phyloP scores from a whole-genome alignment of 495 filamentous ascomycete species.

The Aspergillus bridgeri region DNA sequence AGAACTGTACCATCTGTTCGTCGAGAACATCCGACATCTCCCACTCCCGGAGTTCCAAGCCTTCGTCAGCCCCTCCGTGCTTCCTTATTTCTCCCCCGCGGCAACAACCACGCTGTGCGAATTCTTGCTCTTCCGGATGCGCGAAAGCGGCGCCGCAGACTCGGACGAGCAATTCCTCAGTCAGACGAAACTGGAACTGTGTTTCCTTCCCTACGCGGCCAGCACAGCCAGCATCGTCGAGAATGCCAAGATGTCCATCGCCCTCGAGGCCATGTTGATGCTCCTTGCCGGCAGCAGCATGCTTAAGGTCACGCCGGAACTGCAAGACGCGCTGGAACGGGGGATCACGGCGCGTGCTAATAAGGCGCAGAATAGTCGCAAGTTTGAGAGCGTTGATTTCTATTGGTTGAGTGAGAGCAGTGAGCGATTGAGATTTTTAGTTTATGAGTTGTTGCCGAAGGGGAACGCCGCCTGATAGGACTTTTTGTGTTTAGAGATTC shows the following conservation, averaged over 20 bases:
- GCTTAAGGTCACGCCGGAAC: conserved; percentile 39
- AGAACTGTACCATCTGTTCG: conserved; percentile 66
- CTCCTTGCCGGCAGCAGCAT: conserved; percentile 45
- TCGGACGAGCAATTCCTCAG: conserved; percentile 49
- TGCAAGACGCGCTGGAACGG: conserved; percentile 53
- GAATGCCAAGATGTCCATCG: conserved; percentile 76
- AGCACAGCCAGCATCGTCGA: conserved; percentile 58
- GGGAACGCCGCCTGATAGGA: too few relatives aligned
- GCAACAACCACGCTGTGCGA: conserved; percentile 62
- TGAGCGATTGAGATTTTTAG: conserved; percentile 35
- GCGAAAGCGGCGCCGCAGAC: conserved; percentile 54
- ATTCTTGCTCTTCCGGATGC: conserved; percentile 58
- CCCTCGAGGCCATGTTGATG: conserved; percentile 69
- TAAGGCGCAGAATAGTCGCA: conserved; percentile 42
- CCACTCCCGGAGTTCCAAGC: conserved; percentile 68
- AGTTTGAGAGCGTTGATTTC: conserved; percentile 37
- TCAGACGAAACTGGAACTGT: conserved; percentile 56
- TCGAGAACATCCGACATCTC: conserved; percentile 61
- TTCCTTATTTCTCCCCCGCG: conserved; percentile 43
- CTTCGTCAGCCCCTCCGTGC: conserved; percentile 56
- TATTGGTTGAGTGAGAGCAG: conserved; percentile 41
- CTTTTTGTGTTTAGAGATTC: too few relatives aligned
- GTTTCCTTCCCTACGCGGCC: conserved; percentile 71
- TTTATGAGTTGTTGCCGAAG: conserved; percentile 23
- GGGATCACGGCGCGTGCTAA: conserved; percentile 63